Base-by-base conservation (phyloP, 768 basidiomycete species). In the Grammothele lineata region DNA sequence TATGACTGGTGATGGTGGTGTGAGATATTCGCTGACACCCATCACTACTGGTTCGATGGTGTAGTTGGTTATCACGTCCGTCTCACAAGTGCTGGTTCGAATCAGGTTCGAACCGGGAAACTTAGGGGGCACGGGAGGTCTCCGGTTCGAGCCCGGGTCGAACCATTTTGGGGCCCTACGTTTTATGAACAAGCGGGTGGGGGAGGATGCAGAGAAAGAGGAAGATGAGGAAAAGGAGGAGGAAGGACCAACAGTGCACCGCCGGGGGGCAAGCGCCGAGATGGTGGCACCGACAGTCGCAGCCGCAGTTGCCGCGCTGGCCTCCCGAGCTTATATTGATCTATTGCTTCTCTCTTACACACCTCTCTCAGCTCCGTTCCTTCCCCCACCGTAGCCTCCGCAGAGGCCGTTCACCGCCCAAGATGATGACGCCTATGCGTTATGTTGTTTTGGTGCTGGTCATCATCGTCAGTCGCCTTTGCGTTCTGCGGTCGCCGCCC, bases 381-480 rank as follows among this genome's bases (percentile, higher is more conserved):
- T 34, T 37, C 34, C 23, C 15, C 18, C 14, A 19, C 19, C 46
- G 33, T 15, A 40, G 51, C 51, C 51, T 53, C 42, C 22, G 14
- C 34, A 25, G 24, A 40, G 51, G 51, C 46, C 24, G 14, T 26
- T 39, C 23, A 27, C 43, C 46, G 38, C 42, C 22, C 62, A 64
- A 62, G 55, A 76, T 80, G 73, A 74, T 81, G 74, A 78, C 82
- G 40, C 75, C 80, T 37, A 72, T 77, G 68, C 76, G 82, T 56
- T 79, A 81, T 48, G 63, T 85, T 40, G 46, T 76, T 25, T 62
- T 81, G 48, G 65, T 66, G 48, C 54, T 67, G 48, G 43, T 21
- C 53, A 58, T 62, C 55, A 54, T 69, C 40, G 67, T 67, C 43
- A 40, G 66, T 56, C 3, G 18, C 10, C 36, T 14, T 5, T 39